Conservation (phyloP, 2,329 filamentous ascomycete genomes). For the Stylonectria norvegica region DNA sequence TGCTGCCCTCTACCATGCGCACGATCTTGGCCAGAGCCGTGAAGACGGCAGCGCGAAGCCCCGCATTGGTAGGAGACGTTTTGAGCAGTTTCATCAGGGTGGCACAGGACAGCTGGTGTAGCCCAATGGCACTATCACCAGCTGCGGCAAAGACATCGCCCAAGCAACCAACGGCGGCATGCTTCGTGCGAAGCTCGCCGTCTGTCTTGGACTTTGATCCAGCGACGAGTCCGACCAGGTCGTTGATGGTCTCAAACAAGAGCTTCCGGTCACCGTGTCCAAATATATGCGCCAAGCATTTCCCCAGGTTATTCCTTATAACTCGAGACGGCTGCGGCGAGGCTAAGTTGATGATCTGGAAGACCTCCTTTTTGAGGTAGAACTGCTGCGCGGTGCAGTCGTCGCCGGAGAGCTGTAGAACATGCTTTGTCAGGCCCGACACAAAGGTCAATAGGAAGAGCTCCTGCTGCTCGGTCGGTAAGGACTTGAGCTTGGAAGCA, state of each 20-base stretch:
- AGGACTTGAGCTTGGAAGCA: constrained; percentile 78
- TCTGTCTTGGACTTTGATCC: constrained; percentile 72
- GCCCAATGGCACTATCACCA: constrained; percentile 84
- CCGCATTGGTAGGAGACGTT: constrained; percentile 72
- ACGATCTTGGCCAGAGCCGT: constrained; percentile 71
- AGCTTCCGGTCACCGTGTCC: constrained; percentile 83
- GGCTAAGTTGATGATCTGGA: constrained; percentile 85
- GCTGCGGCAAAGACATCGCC: constrained; percentile 89
- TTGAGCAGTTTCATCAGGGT: constrained; percentile 78
- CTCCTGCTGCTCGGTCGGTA: constrained; percentile 93
- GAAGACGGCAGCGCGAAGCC: constrained; percentile 75
- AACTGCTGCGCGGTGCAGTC: constrained; percentile 86
- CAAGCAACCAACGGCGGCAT: constrained; percentile 82
- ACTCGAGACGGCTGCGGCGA: constrained; percentile 82
- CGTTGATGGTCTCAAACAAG: constrained; percentile 91
- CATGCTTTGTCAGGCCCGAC: constrained; percentile 76
- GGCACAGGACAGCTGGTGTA: constrained; percentile 71
- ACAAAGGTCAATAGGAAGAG: constrained; percentile 89
- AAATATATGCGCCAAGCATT: constrained; percentile 80
- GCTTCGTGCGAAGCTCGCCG: constrained; percentile 72
- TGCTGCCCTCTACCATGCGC: constrained; percentile 68
- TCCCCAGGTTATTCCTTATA: constrained; percentile 83
- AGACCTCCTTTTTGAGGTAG: constrained; percentile 88
- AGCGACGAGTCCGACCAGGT: constrained; percentile 70
- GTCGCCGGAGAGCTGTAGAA: constrained; percentile 68